These are phyloP conservation scores for Diaporthe caulivora DNA, from an alignment of 2,329 filamentous ascomycete genomes.

Conservation along the genomic window DNA sequence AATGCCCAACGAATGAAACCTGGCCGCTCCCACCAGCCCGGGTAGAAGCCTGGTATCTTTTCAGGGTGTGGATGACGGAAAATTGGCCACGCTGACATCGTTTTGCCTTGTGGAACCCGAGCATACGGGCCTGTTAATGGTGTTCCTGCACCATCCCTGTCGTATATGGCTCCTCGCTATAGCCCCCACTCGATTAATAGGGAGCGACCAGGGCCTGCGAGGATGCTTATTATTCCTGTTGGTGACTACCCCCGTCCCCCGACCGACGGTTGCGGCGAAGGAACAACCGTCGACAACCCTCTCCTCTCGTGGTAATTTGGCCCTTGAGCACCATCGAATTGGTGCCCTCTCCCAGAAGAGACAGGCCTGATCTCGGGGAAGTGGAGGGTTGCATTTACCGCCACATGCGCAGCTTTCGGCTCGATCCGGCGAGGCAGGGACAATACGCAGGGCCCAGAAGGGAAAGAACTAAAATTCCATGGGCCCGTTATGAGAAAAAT, in stretches of 20 bases:
- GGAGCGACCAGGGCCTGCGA: background rate
- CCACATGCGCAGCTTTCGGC: slow-evolving; percentile 22
- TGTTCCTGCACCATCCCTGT: slow-evolving; percentile 10
- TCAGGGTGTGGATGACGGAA: background rate
- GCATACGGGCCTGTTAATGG: background rate
- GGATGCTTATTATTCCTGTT: background rate
- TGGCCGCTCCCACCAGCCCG: too few species aligned
- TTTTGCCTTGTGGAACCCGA: slow-evolving; percentile 14
- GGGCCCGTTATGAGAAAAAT: background rate
- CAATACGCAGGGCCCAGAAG: background rate
- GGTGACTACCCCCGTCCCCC: slow-evolving; percentile 3
- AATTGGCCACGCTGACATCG: background rate
- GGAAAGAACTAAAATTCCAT: background rate
- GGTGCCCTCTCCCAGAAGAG: background rate
- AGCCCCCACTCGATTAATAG: background rate
- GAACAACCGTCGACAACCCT: background rate
- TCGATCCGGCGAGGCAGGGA: slow-evolving; percentile 14
- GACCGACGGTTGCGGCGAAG: background rate
- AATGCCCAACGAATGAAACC: background rate
- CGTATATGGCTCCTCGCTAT: background rate
- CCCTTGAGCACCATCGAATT: background rate
- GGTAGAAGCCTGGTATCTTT: background rate
- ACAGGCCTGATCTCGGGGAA: background rate
- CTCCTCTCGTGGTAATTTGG: background rate
- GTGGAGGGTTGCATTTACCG: background rate